A percentile compares a stretch with the other conserved stretches of the same genome.
Evolutionary conservation across 1,139 yeast species (phyloP).

Genomic region (Lodderomyces pseudojiufengensis): DNA sequence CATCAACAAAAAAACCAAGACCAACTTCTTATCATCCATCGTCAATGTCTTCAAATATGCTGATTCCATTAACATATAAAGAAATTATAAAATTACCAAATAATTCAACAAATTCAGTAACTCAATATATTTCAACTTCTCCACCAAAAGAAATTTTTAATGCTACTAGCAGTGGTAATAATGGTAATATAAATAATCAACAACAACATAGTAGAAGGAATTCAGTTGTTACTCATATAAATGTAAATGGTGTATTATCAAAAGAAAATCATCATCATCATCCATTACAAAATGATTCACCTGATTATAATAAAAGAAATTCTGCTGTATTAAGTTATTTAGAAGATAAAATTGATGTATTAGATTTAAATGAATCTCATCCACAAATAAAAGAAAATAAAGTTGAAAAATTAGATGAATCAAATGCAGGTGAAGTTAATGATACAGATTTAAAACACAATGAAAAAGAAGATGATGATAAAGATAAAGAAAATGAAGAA

Average conservation of each 20-base stretch:
- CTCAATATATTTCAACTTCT: constrained; percentile 36
- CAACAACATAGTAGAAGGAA: constrained; percentile 26
- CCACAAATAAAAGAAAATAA: constrained; percentile 9
- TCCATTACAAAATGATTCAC: constrained; percentile 6
- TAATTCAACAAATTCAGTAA: constrained; percentile 25
- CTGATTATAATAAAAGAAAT: constrained; percentile 33
- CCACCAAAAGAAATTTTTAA: constrained; percentile 24
- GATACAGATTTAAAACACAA: constrained; percentile 5
- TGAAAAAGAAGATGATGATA: constrained; percentile 7
- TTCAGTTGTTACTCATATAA: constrained; percentile 43
- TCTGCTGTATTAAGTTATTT: constrained; percentile 43
- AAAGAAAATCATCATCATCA: constrained; percentile 21
- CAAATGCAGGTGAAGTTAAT: constrained; percentile 4
- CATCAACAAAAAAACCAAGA: constrained; percentile 57
- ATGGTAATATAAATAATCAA: not conserved
- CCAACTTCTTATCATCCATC: constrained; percentile 80
- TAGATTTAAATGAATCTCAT: constrained; percentile 30
- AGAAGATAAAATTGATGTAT: constrained; percentile 45
- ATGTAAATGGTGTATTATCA: constrained; percentile 48
- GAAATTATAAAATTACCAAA: constrained; percentile 36
- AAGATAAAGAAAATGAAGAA: not conserved
- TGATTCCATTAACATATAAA: constrained; percentile 18
- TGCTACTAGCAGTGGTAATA: too few species aligned
- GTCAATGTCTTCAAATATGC: constrained; percentile 38
- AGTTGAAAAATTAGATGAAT: not conserved